These are phyloP conservation scores for Nephelium lappaceum DNA, from an alignment of 345 rosid genomes.

Conservation along the genomic window DNA sequence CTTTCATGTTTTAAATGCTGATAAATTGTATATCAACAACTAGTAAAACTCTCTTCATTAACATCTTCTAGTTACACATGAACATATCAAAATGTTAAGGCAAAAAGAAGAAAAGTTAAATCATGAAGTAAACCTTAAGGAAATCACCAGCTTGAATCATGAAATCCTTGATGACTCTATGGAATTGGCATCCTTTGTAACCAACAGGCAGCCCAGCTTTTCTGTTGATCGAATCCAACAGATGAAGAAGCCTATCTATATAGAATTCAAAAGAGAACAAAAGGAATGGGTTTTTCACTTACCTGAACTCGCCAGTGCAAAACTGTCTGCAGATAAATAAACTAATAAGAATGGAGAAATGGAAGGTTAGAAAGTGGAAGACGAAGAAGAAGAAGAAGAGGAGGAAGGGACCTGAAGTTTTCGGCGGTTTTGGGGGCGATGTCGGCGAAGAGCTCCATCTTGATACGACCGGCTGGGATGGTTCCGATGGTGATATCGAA, in stretches of 20 bases:
- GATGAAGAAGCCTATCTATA: not conserved
- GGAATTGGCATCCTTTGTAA: slow-evolving; percentile 90
- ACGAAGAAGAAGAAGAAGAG: too few relatives aligned
- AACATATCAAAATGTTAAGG: not conserved
- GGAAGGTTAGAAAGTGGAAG: too few relatives aligned
- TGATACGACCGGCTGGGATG: slow-evolving; percentile 90
- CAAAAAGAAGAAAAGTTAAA: not conserved
- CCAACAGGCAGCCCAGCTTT: slow-evolving; percentile 92
- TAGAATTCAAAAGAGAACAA: not conserved
- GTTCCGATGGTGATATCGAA: slow-evolving; percentile 91
- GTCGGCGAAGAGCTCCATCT: slow-evolving; percentile 99
- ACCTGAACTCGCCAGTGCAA: slow-evolving; percentile 96
- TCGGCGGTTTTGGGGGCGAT: slow-evolving; percentile 89
- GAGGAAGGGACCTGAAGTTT: slow-evolving; percentile 67
- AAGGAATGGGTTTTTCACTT: too few relatives aligned
- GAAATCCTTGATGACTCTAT: slow-evolving; percentile 93
- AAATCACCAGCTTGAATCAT: slow-evolving; percentile 99
- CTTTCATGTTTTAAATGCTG: not conserved
- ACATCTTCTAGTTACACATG: not conserved
- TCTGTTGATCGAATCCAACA: slow-evolving; percentile 43
- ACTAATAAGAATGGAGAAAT: not conserved
- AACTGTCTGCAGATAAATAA: slow-evolving; percentile 67
- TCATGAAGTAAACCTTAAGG: slow-evolving; percentile 56
- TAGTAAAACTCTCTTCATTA: not conserved
- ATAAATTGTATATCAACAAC: not conserved